Percentiles rank a stretch among this genome's conserved stretches.
phyloP scores from a whole-genome alignment of 768 basidiomycete species.

The Chalciporus piperatus region DNA sequence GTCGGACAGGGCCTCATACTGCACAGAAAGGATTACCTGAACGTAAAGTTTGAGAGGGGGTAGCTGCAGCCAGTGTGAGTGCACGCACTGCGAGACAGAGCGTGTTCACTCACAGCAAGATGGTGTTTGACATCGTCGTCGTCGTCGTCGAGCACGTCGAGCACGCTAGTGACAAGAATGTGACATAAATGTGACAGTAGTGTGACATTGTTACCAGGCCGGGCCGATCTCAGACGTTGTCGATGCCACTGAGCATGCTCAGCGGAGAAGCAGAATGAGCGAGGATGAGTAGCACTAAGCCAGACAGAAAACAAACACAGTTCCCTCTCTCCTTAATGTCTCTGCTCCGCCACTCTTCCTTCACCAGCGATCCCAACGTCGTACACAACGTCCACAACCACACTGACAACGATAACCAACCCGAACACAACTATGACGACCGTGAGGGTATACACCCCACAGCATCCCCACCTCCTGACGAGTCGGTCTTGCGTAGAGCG shows the following conservation, averaged over 20 bases:
- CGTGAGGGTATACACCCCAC: constrained; percentile 14
- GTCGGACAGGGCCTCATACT: constrained; percentile 1
- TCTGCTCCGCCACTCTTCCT: neutral
- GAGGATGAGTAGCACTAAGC: neutral
- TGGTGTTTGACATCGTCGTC: constrained; percentile 49
- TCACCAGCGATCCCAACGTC: constrained; percentile 1
- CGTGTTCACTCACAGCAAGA: constrained; percentile 40
- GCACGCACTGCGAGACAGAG: neutral
- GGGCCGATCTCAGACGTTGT: neutral
- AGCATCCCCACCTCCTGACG: constrained; percentile 31
- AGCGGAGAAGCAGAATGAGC: neutral
- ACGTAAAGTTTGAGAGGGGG: constrained; percentile 87
- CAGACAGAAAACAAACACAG: neutral
- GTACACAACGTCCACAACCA: neutral
- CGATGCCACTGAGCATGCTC: neutral
- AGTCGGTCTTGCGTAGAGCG: constrained; percentile 48
- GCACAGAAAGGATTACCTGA: constrained; percentile 52
- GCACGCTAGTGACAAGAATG: neutral
- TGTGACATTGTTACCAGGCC: no score
- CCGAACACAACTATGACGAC: constrained; percentile 6
- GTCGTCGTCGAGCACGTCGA: constrained; percentile 19
- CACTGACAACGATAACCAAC: neutral
- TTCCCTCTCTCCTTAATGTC: constrained; percentile 13
- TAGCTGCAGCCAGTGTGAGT: constrained; percentile 47
- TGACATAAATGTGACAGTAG: neutral